phyloP scores from a whole-genome alignment of 139 green algal species.

The Yamagishiella unicocca region DNA sequence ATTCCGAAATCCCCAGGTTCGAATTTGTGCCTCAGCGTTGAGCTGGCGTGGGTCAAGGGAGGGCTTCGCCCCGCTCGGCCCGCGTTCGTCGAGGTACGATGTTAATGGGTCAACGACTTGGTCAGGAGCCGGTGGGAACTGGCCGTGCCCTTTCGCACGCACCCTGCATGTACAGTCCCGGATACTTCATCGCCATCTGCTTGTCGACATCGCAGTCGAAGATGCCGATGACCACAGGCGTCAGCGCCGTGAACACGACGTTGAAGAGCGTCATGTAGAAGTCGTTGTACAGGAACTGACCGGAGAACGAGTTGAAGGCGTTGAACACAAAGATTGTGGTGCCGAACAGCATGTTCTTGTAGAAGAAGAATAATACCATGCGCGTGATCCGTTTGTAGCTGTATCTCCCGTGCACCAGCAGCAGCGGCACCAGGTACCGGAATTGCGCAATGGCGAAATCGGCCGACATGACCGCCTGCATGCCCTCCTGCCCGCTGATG shows the following conservation, averaged over 20 bases:
- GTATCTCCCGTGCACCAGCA: constrained; percentile 87
- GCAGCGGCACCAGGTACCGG: constrained; percentile 86
- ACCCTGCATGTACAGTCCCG: constrained; percentile 67
- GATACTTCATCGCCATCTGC: constrained; percentile 60
- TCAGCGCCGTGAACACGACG: constrained; percentile 79
- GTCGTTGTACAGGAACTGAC: constrained; percentile 83
- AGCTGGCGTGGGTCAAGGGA: too few species aligned
- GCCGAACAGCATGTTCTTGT: constrained; percentile 92
- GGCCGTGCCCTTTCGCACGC: not conserved
- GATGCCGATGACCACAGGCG: constrained; percentile 72
- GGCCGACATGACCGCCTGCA: constrained; percentile 91
- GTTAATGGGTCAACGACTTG: too few species aligned
- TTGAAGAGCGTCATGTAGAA: constrained; percentile 88
- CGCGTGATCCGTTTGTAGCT: constrained; percentile 90
- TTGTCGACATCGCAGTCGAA: constrained; percentile 80
- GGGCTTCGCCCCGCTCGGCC: too few species aligned
- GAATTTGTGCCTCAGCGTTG: too few species aligned
- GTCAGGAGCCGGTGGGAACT: too few species aligned
- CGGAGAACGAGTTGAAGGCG: constrained; percentile 75
- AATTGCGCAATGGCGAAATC: constrained; percentile 99
- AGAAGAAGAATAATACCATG: constrained; percentile 84
- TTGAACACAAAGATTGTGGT: constrained; percentile 86
- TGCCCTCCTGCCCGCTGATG: constrained; percentile 97
- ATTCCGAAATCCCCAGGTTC: too few species aligned
- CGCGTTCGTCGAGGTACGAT: too few species aligned